Evolutionary conservation across 2,329 filamentous ascomycete species (phyloP), one percentile per base, ranked within the genome.

Genomic region (Fusarium compactum): DNA sequence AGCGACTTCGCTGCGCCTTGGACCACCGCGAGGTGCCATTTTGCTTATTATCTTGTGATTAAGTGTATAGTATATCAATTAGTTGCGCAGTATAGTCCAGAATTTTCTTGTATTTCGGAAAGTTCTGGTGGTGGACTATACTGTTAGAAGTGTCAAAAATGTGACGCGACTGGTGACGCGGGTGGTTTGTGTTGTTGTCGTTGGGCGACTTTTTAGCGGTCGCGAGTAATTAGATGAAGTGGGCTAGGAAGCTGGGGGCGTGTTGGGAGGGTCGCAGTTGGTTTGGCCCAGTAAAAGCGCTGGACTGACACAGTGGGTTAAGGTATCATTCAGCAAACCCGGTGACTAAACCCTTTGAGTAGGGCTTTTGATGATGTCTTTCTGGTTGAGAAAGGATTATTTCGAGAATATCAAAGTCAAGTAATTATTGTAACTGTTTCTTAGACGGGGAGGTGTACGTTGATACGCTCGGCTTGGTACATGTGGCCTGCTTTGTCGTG

Each of bases 11-110:
- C 74, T 73, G 65, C 78, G 78, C 67, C 72, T 74, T 25, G 69
- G 27, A 41, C 62, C 76, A 60, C 63, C 76, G 62, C 78, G 78
- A 61, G 78, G 76, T 64, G 78, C 78, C 80, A 81, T 81, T 47
- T 50, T 61, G 43, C 50, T 48, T 55, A 44, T 58, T 30, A n/a
- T 58, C 18, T 18, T n/a, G 16, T n/a, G 18, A 34, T 48, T 6
- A 29, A 43, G 38, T 3, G 12, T 15, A 30, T 53, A 2, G 12
- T n/a, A 32, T 53, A 15, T 16, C 41, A 47, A 4, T 11, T 25
- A 15, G 18, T 20, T 46, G 46, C 22, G 9, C 22, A 24, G 41
- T 11, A 32, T 16, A 50, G 11, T 7, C 16, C 18, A 25, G 41
- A 18, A 14, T 16, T n/a, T 41, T 25, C 5, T 52, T 25, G 12